Base-by-base conservation (phyloP, 2,329 filamentous ascomycete genomes). In the Cytospora chrysosperma region DNA sequence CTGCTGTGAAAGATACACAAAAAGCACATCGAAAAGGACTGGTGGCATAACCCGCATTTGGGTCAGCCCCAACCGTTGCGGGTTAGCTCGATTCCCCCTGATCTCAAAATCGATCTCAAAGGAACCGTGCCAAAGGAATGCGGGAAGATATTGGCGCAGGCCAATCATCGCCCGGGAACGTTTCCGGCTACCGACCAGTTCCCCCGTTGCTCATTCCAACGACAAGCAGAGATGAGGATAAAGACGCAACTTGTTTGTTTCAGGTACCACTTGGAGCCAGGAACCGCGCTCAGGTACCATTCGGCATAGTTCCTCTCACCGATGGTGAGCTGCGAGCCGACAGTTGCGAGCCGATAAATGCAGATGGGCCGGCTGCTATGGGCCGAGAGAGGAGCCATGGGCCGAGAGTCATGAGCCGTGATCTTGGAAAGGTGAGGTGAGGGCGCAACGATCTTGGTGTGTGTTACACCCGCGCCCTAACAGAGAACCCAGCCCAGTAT, bases 141-240 rank as follows among this genome's bases (percentile, higher is more conserved):
- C 56, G 56, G 61, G 56, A 60, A 32, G 53, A 49, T 13, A 32
- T 37, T 40, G 52, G 28, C 58, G 61, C 50, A 56, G 40, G 19
- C 61, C 61, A 57, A 59, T 56, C 56, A 59, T 40, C 27, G 32
- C 17, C 56, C 56, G 3, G 17, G 56, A 21, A 49, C 37, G 56
- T 52, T 63, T 60, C 56, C 61, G 40, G 56, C 37, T 55, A 51
- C 61, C 56, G 60, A 63, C 40, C 61, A 59, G 26, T 47, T 28
- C 34, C 40, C 40, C 26, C 21, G 51, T 59, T 32, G 51, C 37
- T 13, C 56, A 52, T 51, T 30, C 32, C 52, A 56, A 55, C 52
- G 27, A 21, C 43, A n/a, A 47, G 51, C 60, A 27, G 10, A 50
- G 6, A 40, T 10, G 34, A 28, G 32, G 40, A 37, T 43, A 58